Evolutionary conservation across 192 early-diverging fungal genomes (phyloP).

Genomic region (Coemansia sp.): DNA sequence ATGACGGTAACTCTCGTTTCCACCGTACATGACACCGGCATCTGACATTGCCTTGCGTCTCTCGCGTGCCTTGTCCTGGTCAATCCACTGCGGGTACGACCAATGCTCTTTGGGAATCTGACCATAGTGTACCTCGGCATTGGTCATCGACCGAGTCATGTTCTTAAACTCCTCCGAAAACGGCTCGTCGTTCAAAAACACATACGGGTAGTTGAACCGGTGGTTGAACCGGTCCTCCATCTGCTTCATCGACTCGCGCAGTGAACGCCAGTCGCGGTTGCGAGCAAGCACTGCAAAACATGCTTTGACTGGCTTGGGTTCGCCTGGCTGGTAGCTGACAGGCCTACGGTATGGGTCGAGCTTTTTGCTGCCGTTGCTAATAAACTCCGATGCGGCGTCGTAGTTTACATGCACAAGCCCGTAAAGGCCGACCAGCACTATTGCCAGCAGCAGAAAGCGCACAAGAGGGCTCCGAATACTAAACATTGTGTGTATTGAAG

Average conservation of each 20-base stretch:
- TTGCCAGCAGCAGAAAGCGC: constrained; percentile 40
- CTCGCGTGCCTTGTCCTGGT: constrained; percentile 56
- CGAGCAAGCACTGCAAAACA: constrained; percentile 71
- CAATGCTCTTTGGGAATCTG: constrained; percentile 69
- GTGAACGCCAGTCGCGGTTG: constrained; percentile 67
- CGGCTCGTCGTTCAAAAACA: constrained; percentile 79
- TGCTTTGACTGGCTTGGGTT: constrained; percentile 56
- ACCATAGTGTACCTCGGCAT: constrained; percentile 63
- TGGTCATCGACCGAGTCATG: constrained; percentile 58
- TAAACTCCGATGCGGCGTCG: constrained; percentile 22
- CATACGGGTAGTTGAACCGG: constrained; percentile 78
- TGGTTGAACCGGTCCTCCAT: constrained; percentile 81
- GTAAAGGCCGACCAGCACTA: constrained; percentile 20
- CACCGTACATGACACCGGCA: constrained; percentile 59
- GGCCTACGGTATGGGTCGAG: constrained; percentile 20
- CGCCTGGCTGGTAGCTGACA: constrained; percentile 40
- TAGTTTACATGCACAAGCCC: constrained; percentile 45
- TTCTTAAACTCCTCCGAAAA: constrained; percentile 71
- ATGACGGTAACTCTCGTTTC: constrained; percentile 61
- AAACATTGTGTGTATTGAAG: constrained; percentile 15
- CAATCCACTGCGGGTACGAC: constrained; percentile 78
- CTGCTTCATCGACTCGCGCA: constrained; percentile 64
- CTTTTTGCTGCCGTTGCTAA: constrained; percentile 11
- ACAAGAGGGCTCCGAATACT: constrained; percentile 32
- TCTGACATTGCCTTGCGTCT: constrained; percentile 59